Evolutionary conservation across 2,329 filamentous ascomycete genomes (phyloP).

Genomic region (Pestalotiopsis sp.): DNA sequence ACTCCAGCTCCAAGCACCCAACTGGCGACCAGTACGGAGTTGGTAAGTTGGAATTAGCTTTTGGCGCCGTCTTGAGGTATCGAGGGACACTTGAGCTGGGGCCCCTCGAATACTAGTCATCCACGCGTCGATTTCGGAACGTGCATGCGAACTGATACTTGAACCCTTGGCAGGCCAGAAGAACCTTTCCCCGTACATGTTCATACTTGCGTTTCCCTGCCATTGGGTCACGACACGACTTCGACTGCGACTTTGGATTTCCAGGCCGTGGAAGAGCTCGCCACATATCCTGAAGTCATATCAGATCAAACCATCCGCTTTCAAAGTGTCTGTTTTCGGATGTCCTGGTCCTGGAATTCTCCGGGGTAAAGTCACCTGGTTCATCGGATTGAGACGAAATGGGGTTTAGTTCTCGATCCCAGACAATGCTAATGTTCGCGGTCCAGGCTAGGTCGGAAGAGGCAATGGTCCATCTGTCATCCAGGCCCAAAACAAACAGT

Average conservation of each 20-base stretch:
- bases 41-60: background rate
- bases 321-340: background rate
- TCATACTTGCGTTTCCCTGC: background rate
- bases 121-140: background rate
- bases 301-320: background rate
- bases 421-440: background rate
- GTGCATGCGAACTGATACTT: background rate
- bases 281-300: background rate
- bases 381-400: background rate
- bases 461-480: background rate
- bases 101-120: background rate
- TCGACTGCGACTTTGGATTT: background rate
- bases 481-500: background rate
- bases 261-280: background rate
- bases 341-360: background rate
- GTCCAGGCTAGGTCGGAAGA: background rate
- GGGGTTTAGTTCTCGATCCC: constrained; percentile 3
- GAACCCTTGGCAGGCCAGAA: background rate
- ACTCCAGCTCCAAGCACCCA: background rate
- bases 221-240: background rate
- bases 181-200: background rate
- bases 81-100: background rate
- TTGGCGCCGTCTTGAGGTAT: background rate
- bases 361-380: constrained; percentile 10
- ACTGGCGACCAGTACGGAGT: background rate